These are phyloP conservation scores for Boletus coccyginus DNA, from an alignment of 768 basidiomycete species.

Conservation along the genomic window DNA sequence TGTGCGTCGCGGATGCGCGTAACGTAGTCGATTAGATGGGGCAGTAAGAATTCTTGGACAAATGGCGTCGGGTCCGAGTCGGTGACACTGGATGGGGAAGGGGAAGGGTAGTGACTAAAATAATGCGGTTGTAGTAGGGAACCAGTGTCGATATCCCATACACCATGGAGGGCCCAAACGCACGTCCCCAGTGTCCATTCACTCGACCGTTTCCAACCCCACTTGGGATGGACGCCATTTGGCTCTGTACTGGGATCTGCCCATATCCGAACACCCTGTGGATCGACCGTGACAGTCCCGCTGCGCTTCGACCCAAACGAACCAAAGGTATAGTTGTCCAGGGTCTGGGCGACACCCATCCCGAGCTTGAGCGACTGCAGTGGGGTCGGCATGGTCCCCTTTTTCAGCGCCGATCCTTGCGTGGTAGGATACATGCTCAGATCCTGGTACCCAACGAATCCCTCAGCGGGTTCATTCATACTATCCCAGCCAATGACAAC, in stretches of 20 bases:
- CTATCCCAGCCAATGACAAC: slow-evolving; percentile 97
- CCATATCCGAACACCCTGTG: slow-evolving; percentile 80
- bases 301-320: slow-evolving; percentile 70
- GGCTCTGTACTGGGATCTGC: slow-evolving; percentile 50
- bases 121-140: slow-evolving; percentile 70
- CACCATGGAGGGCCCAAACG: slow-evolving; percentile 84
- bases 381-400: slow-evolving; percentile 85
- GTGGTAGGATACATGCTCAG: slow-evolving; percentile 59
- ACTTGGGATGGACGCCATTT: slow-evolving; percentile 59
- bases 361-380: slow-evolving; percentile 82
- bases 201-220: slow-evolving; percentile 80
- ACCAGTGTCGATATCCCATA: slow-evolving; percentile 80
- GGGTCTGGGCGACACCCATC: slow-evolving; percentile 79
- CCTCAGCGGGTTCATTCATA: slow-evolving; percentile 92
- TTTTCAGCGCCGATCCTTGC: slow-evolving; percentile 75
- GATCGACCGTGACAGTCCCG: slow-evolving; percentile 81
- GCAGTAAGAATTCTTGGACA: slow-evolving; percentile 75
- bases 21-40: slow-evolving; percentile 61
- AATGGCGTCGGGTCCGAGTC: slow-evolving; percentile 41
- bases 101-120: slow-evolving; percentile 52
- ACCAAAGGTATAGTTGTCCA: slow-evolving; percentile 83
- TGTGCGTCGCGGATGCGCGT: slow-evolving; percentile 62
- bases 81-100: not conserved
- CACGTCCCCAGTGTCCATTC: slow-evolving; percentile 78
- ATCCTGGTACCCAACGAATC: slow-evolving; percentile 64